Percentiles rank a stretch among this genome's conserved stretches.
Evolutionary conservation across 208 protist species (phyloP).

Genomic region (Wallacemonas sp.): DNA sequence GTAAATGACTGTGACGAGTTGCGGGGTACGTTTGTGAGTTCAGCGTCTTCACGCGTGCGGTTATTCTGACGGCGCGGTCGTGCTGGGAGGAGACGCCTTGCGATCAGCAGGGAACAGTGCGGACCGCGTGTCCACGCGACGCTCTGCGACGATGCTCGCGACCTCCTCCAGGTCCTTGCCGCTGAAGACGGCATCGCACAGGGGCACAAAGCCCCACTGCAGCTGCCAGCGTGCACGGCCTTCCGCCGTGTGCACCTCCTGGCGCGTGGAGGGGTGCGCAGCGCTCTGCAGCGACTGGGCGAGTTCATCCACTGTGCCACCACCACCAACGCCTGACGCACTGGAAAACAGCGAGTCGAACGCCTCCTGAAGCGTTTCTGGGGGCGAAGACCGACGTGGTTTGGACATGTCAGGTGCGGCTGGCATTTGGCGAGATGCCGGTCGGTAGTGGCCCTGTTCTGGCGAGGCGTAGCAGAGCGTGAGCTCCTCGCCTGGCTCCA

Average conservation of each 20-base stretch:
- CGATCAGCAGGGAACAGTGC: slow-evolving; percentile 32
- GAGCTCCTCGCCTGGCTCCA: slow-evolving; percentile 65
- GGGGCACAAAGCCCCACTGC: slow-evolving; percentile 85
- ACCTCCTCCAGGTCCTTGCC: slow-evolving; percentile 66
- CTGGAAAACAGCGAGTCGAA: slow-evolving; percentile 13
- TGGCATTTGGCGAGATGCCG: slow-evolving; percentile 1
- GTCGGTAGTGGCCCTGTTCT: slow-evolving; percentile 26
- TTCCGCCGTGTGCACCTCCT: slow-evolving; percentile 49
- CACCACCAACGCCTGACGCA: no score
- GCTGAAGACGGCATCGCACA: slow-evolving; percentile 59
- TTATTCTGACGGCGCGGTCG: neutral
- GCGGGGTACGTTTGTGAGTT: no score
- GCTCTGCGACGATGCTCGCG: slow-evolving; percentile 69
- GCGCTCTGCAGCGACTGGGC: slow-evolving; percentile 17
- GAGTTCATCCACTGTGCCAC: no score
- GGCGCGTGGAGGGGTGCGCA: slow-evolving; percentile 22
- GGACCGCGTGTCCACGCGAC: slow-evolving; percentile 59
- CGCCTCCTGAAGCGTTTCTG: slow-evolving; percentile 10
- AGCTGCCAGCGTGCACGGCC: slow-evolving; percentile 64
- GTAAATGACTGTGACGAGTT: no score
- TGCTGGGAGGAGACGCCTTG: neutral
- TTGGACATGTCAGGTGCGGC: no score
- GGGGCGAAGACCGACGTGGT: no score
- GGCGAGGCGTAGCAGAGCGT: slow-evolving; percentile 78
- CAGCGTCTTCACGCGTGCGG: neutral